phyloP scores from a whole-genome alignment of 2,329 filamentous ascomycete genomes.

The Arthrobotrys iridis region DNA sequence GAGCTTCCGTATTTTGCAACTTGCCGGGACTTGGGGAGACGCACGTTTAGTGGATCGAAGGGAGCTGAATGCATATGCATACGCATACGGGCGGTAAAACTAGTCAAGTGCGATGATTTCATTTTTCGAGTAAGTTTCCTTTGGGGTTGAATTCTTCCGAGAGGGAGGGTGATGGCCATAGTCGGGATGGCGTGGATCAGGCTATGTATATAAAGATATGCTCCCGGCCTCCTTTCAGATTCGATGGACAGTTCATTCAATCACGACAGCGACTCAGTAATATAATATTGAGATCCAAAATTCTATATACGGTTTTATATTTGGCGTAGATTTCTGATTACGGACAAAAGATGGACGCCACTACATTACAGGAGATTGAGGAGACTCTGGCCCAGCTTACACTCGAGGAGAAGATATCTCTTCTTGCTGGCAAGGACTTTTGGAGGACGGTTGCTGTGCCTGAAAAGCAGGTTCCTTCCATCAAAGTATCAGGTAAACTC shows the following conservation, averaged over 20 bases:
- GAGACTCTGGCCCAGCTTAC: slow-evolving; percentile 45
- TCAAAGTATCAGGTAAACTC: slow-evolving; percentile 40
- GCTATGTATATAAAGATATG: slow-evolving; percentile 40
- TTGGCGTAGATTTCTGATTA: not conserved
- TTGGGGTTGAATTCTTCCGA: slow-evolving; percentile 49
- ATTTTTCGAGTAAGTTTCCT: not conserved
- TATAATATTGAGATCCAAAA: not conserved
- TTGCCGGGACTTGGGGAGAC: slow-evolving; percentile 4
- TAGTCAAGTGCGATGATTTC: slow-evolving; percentile 1
- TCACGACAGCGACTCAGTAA: too few relatives aligned
- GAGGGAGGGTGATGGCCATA: slow-evolving; percentile 23
- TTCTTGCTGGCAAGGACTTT: slow-evolving; percentile 64
- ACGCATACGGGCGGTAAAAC: slow-evolving; percentile 46
- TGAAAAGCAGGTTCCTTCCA: slow-evolving; percentile 59
- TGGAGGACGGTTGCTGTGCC: slow-evolving; percentile 75
- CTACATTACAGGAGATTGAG: slow-evolving; percentile 36
- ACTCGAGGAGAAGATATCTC: slow-evolving; percentile 54
- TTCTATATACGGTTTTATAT: not conserved
- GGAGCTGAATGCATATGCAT: slow-evolving; percentile 11
- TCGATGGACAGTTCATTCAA: not conserved
- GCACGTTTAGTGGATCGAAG: not conserved
- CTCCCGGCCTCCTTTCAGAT: not conserved
- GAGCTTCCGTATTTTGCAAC: not conserved
- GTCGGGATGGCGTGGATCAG: not conserved
- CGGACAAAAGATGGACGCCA: slow-evolving; percentile 22